Percentiles rank a stretch among this genome's conserved stretches.
These are phyloP conservation scores for Acanthamoeba sp. DNA, from an alignment of 208 protist genomes.

Conservation along the genomic window DNA sequence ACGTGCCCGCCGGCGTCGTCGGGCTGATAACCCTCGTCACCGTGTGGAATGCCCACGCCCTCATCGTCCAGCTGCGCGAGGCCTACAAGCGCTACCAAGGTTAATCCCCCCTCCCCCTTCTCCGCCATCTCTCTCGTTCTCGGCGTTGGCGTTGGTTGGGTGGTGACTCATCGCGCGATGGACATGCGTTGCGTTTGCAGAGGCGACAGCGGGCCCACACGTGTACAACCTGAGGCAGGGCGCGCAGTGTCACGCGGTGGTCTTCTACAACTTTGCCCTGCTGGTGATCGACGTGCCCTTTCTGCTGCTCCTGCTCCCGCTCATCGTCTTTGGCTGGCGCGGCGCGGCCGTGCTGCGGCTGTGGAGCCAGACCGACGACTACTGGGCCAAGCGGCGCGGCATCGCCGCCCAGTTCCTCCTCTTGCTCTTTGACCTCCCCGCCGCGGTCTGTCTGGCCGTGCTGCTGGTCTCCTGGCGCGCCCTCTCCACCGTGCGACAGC, in stretches of 20 bases:
- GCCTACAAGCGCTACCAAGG: background rate
- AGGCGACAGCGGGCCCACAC: background rate
- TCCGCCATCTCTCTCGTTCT: background rate
- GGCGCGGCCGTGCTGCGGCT: background rate
- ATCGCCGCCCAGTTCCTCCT: background rate
- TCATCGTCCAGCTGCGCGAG: background rate
- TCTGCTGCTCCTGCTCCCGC: background rate
- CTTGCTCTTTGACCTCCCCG: conserved; percentile 28
- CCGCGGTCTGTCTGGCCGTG: background rate
- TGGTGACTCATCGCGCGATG: too few species aligned
- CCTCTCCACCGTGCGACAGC: background rate
- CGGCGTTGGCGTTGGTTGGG: too few species aligned
- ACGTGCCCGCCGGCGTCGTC: background rate
- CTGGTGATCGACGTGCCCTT: conserved; percentile 61
- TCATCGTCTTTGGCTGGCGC: conserved; percentile 8
- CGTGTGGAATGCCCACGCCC: conserved; percentile 6
- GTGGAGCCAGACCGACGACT: background rate
- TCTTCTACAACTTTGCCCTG: conserved; percentile 33
- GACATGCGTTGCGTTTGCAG: background rate
- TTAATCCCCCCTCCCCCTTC: too few species aligned
- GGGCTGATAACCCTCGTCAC: conserved; percentile 7
- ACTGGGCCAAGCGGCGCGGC: background rate
- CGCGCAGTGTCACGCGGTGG: background rate
- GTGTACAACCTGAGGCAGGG: background rate
- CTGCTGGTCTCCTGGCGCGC: conserved; percentile 28